Conservation (phyloP, 2,329 filamentous ascomycete species). For the Hypomyces rosellus region DNA sequence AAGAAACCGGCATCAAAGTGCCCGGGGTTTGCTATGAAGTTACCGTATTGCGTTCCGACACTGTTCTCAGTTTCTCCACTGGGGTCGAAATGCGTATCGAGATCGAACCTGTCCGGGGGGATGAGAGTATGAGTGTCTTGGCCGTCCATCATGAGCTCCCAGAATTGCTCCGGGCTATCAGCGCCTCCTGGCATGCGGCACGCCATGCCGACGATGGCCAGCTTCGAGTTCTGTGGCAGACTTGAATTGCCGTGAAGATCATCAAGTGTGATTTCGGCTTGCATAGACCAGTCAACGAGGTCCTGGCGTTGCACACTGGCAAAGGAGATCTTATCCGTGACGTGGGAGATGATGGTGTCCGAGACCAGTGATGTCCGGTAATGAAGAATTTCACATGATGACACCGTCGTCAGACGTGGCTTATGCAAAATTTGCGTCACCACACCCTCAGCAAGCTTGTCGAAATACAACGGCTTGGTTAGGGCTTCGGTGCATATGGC, state of each 20-base stretch:
- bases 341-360: background rate
- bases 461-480: too few relatives aligned
- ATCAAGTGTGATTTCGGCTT: background rate
- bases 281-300: background rate
- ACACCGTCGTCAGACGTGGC: too few relatives aligned
- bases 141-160: constrained; percentile 60
- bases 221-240: constrained; percentile 39
- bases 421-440: too few relatives aligned
- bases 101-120: constrained; percentile 58
- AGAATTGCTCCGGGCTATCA: constrained; percentile 34
- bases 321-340: constrained; percentile 5
- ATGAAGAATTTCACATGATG: too few relatives aligned
- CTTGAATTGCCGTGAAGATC: background rate
- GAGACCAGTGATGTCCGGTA: background rate
- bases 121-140: constrained; percentile 57
- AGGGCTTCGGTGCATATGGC: too few relatives aligned
- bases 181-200: constrained; percentile 34
- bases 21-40: constrained; percentile 61
- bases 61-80: constrained; percentile 63
- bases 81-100: constrained; percentile 58
- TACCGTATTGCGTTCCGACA: constrained; percentile 60
- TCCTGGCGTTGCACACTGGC: background rate
- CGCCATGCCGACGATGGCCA: constrained; percentile 67
- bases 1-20: constrained; percentile 71
- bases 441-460: too few relatives aligned